Base-by-base conservation (phyloP, 2,329 filamentous ascomycete genomes). In the Diplodia intermedia region DNA sequence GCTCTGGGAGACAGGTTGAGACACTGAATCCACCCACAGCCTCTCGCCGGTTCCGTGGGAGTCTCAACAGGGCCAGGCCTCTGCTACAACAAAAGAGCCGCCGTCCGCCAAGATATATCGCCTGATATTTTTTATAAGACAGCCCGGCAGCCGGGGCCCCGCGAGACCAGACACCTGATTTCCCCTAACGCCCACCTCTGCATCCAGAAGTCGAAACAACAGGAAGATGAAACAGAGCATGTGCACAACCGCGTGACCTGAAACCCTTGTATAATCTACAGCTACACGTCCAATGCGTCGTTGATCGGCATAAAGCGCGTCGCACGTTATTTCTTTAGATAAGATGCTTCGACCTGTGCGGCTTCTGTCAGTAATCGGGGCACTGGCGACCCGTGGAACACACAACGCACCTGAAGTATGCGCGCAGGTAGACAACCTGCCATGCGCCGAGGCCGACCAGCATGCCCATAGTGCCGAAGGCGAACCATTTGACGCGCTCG, bases 401-500 rank as follows among this genome's bases (percentile, higher is more conserved):
- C n/a, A 3, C n/a, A 23, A 79, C 80, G 76, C 79, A 91, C 86
- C 93, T 89, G 86, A 99, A 99, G 86, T 99, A 99, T 71, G 94
- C 94, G 79, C 95, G 88, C 82, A 99, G 86, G 82, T 99, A 99
- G 78, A 99, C 89, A 77, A 99, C 92, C 88, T 99, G 95, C 95
- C 95, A 99, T 52, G 85, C 93, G 80, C 95, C 97, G 74, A 99
- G 85, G 40, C 88, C 92, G 72, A 97, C 85, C 74, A 99, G 84
- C 85, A 97, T 90, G 70, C 93, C 91, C 83, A 97, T 98, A 33
- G 94, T 98, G 72, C 90, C 89, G 79, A 97, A 89, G 60, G 94
- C 94, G 82, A 99, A 99, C 93, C 93, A 98, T 86, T 98, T 99
- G 76, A 99, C 95, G 69, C 95, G 89, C 82, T 91, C 95, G 83